Conservation (phyloP, 441 rosid species). For the Populus trichocarpa region DNA sequence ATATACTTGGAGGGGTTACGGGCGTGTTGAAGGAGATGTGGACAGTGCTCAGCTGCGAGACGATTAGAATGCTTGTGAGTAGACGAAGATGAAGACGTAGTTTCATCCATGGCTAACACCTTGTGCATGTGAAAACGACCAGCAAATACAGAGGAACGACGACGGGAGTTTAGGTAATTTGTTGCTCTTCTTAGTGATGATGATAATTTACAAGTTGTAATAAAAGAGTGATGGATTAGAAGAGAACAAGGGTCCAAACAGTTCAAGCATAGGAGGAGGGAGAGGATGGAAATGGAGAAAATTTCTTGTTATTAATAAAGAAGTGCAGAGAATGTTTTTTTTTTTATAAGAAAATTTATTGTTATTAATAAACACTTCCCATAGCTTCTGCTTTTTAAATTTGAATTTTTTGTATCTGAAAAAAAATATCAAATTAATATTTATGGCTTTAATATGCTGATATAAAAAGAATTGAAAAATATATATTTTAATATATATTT, state of each 20-base stretch:
- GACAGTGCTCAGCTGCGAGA: conserved; percentile 87
- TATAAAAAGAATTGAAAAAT: too few species aligned
- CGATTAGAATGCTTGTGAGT: conserved; percentile 61
- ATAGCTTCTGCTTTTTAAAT: too few species aligned
- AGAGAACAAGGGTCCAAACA: conserved; percentile 24
- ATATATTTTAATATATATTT: too few species aligned
- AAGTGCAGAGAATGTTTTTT: too few species aligned
- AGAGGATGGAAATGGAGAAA: background rate
- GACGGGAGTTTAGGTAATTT: conserved; percentile 8
- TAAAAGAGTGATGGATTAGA: conserved; percentile 12
- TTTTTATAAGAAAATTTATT: too few species aligned
- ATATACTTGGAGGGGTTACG: conserved; percentile 56
- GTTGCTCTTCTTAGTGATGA: background rate
- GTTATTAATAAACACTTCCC: too few species aligned
- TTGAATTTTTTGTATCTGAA: too few species aligned
- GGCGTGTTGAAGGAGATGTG: conserved; percentile 94
- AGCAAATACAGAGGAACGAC: conserved; percentile 23
- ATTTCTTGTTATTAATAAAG: background rate
- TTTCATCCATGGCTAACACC: conserved; percentile 62
- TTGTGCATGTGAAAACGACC: conserved; percentile 32
- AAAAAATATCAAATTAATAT: too few species aligned
- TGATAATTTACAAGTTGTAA: background rate
- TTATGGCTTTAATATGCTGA: too few species aligned
- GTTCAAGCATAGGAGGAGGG: conserved; percentile 25
- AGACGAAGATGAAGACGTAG: conserved; percentile 28